Evolutionary conservation across 345 rosid species (phyloP).

Genomic region (Salix exigua): DNA sequence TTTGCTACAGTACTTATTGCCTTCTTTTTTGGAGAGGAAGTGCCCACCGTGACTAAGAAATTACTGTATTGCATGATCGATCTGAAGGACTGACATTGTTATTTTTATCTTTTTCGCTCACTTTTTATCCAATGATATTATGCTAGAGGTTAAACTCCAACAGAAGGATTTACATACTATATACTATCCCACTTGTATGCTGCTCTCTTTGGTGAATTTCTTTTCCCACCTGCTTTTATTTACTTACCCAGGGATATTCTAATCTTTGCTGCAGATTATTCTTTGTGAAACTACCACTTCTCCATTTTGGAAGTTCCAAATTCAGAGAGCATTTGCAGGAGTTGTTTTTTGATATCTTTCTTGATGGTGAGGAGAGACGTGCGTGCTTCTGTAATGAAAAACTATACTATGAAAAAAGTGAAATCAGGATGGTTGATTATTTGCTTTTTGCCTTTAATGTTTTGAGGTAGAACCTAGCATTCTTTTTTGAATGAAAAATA

Average conservation of each 20-base stretch:
- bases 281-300: slow-evolving; percentile 2
- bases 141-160: neutral
- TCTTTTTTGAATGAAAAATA: neutral
- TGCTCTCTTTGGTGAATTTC: neutral
- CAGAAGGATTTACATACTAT: neutral
- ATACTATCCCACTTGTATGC: neutral
- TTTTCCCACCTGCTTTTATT: neutral
- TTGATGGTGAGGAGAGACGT: neutral
- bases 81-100: neutral
- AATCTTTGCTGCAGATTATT: slow-evolving; percentile 9
- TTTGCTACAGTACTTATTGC: neutral
- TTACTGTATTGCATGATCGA: neutral
- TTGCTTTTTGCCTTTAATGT: neutral
- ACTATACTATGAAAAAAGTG: neutral
- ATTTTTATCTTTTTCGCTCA: neutral
- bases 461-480: neutral
- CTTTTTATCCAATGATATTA: neutral
- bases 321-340: neutral
- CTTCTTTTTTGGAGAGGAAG: neutral
- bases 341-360: slow-evolving; percentile 1
- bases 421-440: neutral
- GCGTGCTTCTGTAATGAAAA: neutral
- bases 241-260: neutral
- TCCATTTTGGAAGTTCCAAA: slow-evolving; percentile 1
- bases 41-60: neutral